Conservation (phyloP, 2,329 filamentous ascomycete species). For the Aspergillus pseudoviridinutans region DNA sequence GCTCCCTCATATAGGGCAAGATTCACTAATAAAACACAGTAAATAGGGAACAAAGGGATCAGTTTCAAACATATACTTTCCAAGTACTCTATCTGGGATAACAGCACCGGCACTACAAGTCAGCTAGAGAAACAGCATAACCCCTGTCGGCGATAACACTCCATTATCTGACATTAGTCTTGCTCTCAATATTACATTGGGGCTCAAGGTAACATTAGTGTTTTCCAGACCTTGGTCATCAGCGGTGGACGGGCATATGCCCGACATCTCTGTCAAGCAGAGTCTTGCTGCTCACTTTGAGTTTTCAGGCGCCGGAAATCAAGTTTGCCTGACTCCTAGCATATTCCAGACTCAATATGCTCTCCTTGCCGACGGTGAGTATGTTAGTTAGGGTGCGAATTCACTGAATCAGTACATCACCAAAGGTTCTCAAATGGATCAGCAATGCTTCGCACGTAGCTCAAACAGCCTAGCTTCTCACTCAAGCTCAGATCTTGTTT, state of each 20-base stretch:
- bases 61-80: neutral
- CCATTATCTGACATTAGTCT: too few relatives aligned
- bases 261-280: neutral
- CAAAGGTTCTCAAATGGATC: too few relatives aligned
- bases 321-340: neutral
- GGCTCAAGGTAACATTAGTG: neutral
- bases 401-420: too few relatives aligned
- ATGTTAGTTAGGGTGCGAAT: neutral
- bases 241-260: neutral
- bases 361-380: neutral
- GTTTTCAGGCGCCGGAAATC: neutral
- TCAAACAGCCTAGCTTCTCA: too few relatives aligned
- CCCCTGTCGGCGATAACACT: too few relatives aligned
- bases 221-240: neutral
- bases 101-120: too few relatives aligned
- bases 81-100: neutral
- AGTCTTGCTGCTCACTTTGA: neutral
- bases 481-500: too few relatives aligned
- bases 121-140: too few relatives aligned
- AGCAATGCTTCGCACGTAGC: too few relatives aligned
- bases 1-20: too few relatives aligned
- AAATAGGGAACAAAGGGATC: neutral
- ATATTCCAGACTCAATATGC: neutral
- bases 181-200: neutral
- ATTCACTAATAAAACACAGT: too few relatives aligned